phyloP scores from a whole-genome alignment of 208 protist genomes.

The Wallacemonas sp. region DNA sequence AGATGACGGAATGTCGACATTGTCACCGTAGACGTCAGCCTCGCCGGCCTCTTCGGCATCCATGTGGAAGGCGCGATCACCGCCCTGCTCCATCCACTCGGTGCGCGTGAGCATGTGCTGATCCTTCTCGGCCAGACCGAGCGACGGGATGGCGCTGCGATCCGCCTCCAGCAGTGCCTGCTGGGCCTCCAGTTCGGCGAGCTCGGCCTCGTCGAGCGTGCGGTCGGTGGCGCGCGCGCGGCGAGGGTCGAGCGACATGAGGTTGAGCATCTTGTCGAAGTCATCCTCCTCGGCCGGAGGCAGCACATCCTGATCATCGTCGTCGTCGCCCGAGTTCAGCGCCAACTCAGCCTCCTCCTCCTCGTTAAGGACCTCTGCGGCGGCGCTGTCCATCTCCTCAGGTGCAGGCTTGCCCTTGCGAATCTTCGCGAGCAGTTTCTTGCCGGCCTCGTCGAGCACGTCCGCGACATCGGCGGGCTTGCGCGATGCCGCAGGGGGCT shows the following conservation, averaged over 20 bases:
- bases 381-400: constrained; percentile 13
- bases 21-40: constrained; percentile 30
- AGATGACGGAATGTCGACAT: constrained; percentile 55
- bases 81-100: constrained; percentile 79
- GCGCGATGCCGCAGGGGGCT: neutral
- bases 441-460: constrained; percentile 15
- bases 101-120: constrained; percentile 54
- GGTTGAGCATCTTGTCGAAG: constrained; percentile 74
- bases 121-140: constrained; percentile 39
- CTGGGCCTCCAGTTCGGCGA: constrained; percentile 31
- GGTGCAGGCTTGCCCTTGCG: constrained; percentile 7
- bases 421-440: constrained; percentile 17
- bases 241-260: constrained; percentile 62
- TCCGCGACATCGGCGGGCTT: constrained; percentile 11
- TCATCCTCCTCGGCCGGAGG: constrained; percentile 36
- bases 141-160: constrained; percentile 48
- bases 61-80: constrained; percentile 76
- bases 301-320: constrained; percentile 8
- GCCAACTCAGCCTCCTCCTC: constrained; percentile 16
- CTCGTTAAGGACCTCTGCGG: constrained; percentile 7
- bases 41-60: constrained; percentile 34
- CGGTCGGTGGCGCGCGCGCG: constrained; percentile 67
- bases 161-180: constrained; percentile 58
- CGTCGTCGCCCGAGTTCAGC: constrained; percentile 1
- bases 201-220: constrained; percentile 64